Conservation (phyloP, 164 flowering plant genomes). For the Buxus sempervirens region DNA sequence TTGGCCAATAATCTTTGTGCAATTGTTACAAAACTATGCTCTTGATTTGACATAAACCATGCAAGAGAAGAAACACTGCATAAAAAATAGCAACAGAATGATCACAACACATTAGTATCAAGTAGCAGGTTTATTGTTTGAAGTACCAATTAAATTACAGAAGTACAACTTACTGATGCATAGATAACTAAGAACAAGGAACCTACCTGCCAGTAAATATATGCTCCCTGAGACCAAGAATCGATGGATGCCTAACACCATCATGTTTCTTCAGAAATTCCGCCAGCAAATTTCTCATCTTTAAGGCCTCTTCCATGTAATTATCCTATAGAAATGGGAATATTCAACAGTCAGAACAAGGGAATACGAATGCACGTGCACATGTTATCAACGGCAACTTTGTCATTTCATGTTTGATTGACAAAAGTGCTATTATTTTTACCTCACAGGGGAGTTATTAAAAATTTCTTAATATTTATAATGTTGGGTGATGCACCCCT, state of each 20-base stretch:
- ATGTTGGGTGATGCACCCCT: too few species aligned
- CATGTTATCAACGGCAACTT: too few species aligned
- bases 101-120: not conserved
- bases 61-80: constrained; percentile 98
- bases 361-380: not conserved
- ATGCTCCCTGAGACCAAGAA: constrained; percentile 93
- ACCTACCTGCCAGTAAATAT: constrained; percentile 90
- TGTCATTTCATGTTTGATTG: too few species aligned
- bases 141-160: not conserved
- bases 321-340: constrained; percentile 57
- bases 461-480: too few species aligned
- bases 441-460: too few species aligned
- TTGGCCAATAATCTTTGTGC: constrained; percentile 93
- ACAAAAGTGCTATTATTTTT: too few species aligned
- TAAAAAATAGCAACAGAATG: not conserved
- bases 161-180: not conserved
- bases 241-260: constrained; percentile 79
- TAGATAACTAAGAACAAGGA: not conserved
- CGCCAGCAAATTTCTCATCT: constrained; percentile 89
- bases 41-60: constrained; percentile 98
- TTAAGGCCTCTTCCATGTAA: constrained; percentile 98
- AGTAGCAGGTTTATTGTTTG: not conserved
- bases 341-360: not conserved
- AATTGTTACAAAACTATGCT: constrained; percentile 95
- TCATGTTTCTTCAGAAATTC: constrained; percentile 85